Conservation (phyloP, 2,329 filamentous ascomycete species). For the Penicillium expansum region DNA sequence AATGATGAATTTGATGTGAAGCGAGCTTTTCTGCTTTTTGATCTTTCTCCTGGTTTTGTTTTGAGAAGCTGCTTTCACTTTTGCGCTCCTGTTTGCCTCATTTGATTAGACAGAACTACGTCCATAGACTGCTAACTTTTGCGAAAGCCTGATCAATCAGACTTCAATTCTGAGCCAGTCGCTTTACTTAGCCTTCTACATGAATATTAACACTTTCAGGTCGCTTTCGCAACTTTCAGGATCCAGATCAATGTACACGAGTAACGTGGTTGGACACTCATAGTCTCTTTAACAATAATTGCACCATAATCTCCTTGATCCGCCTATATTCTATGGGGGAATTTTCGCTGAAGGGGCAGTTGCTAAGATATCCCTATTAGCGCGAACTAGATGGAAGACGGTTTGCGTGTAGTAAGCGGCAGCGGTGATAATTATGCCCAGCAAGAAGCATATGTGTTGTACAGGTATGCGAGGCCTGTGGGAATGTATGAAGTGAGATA, state of each 20-base stretch:
- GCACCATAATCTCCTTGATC: too few species aligned
- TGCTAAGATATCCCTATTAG: too few species aligned
- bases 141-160: background rate
- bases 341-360: too few species aligned
- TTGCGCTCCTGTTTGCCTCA: background rate
- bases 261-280: too few species aligned
- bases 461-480: too few species aligned
- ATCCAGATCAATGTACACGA: background rate
- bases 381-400: too few species aligned
- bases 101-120: background rate
- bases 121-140: background rate
- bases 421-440: too few species aligned
- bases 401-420: too few species aligned
- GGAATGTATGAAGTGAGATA: too few species aligned
- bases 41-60: background rate
- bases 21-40: background rate
- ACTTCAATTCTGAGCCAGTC: background rate
- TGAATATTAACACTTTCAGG: background rate
- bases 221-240: background rate
- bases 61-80: background rate
- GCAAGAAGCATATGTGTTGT: too few species aligned
- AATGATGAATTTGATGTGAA: slow-evolving; percentile 4
- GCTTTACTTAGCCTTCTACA: background rate
- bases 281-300: too few species aligned
- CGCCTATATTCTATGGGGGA: too few species aligned